These are phyloP conservation scores for Trichomonas gallinae DNA, from an alignment of 208 protist species.

Conservation along the genomic window DNA sequence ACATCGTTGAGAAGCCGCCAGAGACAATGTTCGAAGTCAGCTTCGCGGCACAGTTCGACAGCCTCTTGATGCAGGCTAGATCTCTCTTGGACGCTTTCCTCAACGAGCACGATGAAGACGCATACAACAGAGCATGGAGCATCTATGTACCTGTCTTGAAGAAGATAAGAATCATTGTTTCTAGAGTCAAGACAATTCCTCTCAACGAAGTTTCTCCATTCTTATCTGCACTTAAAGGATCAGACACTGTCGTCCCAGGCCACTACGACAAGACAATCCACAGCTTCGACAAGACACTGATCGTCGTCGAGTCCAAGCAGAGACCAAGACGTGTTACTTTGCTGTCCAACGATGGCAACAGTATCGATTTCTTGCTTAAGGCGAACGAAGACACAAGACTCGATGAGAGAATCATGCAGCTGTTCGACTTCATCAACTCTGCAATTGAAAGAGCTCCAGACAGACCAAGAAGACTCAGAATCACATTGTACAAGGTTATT, in stretches of 20 bases:
- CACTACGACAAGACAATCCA: not conserved
- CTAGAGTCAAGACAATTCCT: not conserved
- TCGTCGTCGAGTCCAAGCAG: not conserved
- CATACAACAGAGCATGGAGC: not conserved
- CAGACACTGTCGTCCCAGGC: not conserved
- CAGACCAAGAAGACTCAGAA: not conserved
- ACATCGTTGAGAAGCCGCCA: not conserved
- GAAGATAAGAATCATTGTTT: not conserved
- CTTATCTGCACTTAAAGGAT: not conserved
- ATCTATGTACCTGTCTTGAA: not conserved
- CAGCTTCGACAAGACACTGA: not conserved
- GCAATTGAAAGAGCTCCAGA: not conserved
- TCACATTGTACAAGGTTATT: not conserved
- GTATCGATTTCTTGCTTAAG: conserved; percentile 16
- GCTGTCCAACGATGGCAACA: not conserved
- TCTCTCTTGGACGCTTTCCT: not conserved
- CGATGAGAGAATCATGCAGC: conserved; percentile 27
- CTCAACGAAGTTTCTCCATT: not conserved
- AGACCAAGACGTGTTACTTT: conserved; percentile 2
- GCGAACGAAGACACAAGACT: conserved; percentile 23
- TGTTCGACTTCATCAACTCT: not conserved
- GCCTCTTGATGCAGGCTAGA: not conserved
- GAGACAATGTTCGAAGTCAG: not conserved
- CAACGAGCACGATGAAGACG: not conserved
- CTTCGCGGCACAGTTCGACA: not conserved